Conservation (phyloP, 768 basidiomycete species). For the Kwoniella heveanensis region DNA sequence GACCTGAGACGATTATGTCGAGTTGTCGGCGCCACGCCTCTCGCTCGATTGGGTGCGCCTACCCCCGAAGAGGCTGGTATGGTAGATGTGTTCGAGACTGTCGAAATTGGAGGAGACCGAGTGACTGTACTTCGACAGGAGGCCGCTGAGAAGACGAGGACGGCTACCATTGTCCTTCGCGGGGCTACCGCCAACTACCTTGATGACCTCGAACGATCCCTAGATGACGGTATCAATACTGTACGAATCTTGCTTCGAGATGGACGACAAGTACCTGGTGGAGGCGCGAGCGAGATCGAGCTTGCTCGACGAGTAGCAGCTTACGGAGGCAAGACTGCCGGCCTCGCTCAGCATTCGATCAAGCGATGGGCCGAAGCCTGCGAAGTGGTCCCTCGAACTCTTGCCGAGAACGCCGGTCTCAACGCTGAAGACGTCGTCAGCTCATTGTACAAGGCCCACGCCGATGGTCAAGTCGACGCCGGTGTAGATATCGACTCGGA, state of each 20-base stretch:
- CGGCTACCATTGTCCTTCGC: slow-evolving; percentile 90
- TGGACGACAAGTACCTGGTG: slow-evolving; percentile 84
- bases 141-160: slow-evolving; percentile 77
- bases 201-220: slow-evolving; percentile 92
- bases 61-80: slow-evolving; percentile 94
- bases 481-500: slow-evolving; percentile 54
- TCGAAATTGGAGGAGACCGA: slow-evolving; percentile 95
- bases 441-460: slow-evolving; percentile 86
- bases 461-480: slow-evolving; percentile 58
- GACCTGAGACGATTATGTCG: slow-evolving; percentile 91
- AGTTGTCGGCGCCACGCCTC: slow-evolving; percentile 92
- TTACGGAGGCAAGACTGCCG: slow-evolving; percentile 85
- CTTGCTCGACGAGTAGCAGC: slow-evolving; percentile 79
- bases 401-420: slow-evolving; percentile 89
- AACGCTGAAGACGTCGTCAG: slow-evolving; percentile 92
- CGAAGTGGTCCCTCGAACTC: slow-evolving; percentile 86
- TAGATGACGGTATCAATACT: slow-evolving; percentile 96
- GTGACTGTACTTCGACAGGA: slow-evolving; percentile 95
- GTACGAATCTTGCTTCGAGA: slow-evolving; percentile 92
- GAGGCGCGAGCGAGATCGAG: slow-evolving; percentile 91
- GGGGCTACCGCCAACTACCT: slow-evolving; percentile 92
- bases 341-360: slow-evolving; percentile 89
- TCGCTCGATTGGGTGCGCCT: slow-evolving; percentile 92
- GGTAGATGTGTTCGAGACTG: slow-evolving; percentile 91
- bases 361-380: slow-evolving; percentile 84